Evolutionary conservation across 495 filamentous ascomycete species (phyloP), one percentile per base, ranked within the genome.

Genomic region (Tuber microsphaerosporum): DNA sequence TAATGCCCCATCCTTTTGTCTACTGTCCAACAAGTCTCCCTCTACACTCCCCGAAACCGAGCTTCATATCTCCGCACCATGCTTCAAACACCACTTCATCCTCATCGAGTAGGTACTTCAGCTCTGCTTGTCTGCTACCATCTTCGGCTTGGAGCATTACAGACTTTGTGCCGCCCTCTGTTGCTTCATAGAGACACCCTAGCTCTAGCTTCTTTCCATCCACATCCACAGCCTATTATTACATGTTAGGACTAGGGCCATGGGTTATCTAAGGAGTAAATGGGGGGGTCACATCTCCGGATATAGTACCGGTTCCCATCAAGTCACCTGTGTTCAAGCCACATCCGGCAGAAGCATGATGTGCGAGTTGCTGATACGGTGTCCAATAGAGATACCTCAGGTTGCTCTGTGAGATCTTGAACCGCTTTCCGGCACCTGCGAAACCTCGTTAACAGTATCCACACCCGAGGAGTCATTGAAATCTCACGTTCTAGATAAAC

Each of bases 271-370:
- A 34, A 12, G 31, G 14, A 26, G 56, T 65, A 65, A 65, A 65
- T 65, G 12, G 56, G 31, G 56, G 56, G 26, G 5, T 65, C 5
- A 65, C 56, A 65, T 65, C 56, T 34, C 93, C 93, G 73, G 90
- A 93, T 78, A 97, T 94, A 1, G 94, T 97, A 10, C 94, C 94
- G 2, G 92, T 93, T n/a, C 93, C 94, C 5, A 97, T 84, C 71
- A 97, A 84, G 79, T 97, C 94, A 61, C 94, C 94, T 0, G 90
- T 86, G 70, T 89, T 88, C 86, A 97, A 83, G 37, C 90, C 89
- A 83, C 94, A 97, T 51, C 94, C 94, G 6, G 91, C 91, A 69
- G 94, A 87, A 20, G 92, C 90, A 83, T 97, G 94, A 82, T 97
- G 94, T 0, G 94, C 90, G 51, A 97, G 87, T 93, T 91, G 73